phyloP scores from a whole-genome alignment of 768 basidiomycete species.

The Gelatoporia subvermispora region DNA sequence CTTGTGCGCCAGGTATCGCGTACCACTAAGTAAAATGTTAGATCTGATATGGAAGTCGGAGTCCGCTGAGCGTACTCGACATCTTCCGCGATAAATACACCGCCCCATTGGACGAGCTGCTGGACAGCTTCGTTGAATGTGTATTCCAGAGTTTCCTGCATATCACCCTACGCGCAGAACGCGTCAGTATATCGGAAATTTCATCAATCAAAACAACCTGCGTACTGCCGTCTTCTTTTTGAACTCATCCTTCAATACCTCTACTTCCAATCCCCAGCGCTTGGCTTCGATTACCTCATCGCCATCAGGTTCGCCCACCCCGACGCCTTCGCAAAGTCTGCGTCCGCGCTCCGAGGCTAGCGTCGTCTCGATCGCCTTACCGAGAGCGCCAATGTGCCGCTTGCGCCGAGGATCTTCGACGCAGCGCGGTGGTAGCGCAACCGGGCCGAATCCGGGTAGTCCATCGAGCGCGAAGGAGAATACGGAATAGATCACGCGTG shows the following conservation, averaged over 20 bases:
- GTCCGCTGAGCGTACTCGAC: constrained; percentile 43
- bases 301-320: constrained; percentile 28
- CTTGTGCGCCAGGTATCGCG: constrained; percentile 71
- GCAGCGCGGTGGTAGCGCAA: constrained; percentile 73
- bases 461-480: constrained; percentile 47
- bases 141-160: constrained; percentile 58
- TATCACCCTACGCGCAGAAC: constrained; percentile 38
- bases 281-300: constrained; percentile 65
- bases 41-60: not conserved
- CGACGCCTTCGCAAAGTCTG: constrained; percentile 56
- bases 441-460: constrained; percentile 69
- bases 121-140: constrained; percentile 77
- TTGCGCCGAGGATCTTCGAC: constrained; percentile 74
- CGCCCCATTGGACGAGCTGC: constrained; percentile 70
- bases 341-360: constrained; percentile 61
- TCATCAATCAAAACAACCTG: not conserved
- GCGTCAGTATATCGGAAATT: not conserved
- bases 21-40: constrained; percentile 41
- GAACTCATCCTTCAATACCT: constrained; percentile 51
- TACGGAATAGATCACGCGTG: constrained; percentile 14
- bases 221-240: constrained; percentile 50
- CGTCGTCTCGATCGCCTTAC: constrained; percentile 62
- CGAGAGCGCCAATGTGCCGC: constrained; percentile 66
- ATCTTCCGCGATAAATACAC: constrained; percentile 63
- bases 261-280: constrained; percentile 69